These are phyloP conservation scores for Verticillium longisporum DNA, from an alignment of 2,329 filamentous ascomycete species.

Conservation along the genomic window DNA sequence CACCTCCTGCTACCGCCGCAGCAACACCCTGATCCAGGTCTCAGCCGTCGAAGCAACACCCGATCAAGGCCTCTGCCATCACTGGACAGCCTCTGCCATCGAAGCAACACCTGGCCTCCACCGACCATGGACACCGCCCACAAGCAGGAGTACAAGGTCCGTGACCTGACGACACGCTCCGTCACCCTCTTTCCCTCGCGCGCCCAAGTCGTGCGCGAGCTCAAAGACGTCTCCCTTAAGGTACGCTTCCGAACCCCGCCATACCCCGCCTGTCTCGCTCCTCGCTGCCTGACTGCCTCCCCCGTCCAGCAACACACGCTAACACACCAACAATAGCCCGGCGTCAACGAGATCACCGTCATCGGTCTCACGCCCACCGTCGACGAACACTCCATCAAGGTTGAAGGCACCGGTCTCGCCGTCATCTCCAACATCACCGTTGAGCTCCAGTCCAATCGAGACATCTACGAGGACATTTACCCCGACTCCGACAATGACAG, in stretches of 20 bases:
- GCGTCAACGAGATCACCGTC: constrained; percentile 52
- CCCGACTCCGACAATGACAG: constrained; percentile 35
- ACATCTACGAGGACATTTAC: constrained; percentile 48
- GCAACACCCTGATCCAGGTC: not conserved
- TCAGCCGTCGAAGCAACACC: not conserved
- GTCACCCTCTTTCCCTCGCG: constrained; percentile 57
- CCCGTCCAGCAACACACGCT: constrained; percentile 27
- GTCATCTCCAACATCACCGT: constrained; percentile 57
- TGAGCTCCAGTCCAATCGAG: constrained; percentile 47
- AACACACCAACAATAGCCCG: constrained; percentile 37
- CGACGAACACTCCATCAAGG: constrained; percentile 53
- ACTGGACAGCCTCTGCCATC: not conserved
- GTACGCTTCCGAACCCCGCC: constrained; percentile 16
- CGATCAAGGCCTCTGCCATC: not conserved
- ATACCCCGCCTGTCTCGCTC: not conserved
- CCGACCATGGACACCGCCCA: constrained; percentile 29
- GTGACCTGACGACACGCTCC: constrained; percentile 50
- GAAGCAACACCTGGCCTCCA: not conserved
- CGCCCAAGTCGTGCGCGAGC: constrained; percentile 54
- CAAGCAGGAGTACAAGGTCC: constrained; percentile 45
- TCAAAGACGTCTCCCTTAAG: constrained; percentile 45
- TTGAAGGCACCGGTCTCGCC: constrained; percentile 49
- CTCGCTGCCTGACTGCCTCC: no score
- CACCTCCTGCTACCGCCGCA: not conserved
- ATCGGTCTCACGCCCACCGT: constrained; percentile 47